Conservation (phyloP, 1,284 basidiomycete species). For the Papiliotrema flavescens region DNA sequence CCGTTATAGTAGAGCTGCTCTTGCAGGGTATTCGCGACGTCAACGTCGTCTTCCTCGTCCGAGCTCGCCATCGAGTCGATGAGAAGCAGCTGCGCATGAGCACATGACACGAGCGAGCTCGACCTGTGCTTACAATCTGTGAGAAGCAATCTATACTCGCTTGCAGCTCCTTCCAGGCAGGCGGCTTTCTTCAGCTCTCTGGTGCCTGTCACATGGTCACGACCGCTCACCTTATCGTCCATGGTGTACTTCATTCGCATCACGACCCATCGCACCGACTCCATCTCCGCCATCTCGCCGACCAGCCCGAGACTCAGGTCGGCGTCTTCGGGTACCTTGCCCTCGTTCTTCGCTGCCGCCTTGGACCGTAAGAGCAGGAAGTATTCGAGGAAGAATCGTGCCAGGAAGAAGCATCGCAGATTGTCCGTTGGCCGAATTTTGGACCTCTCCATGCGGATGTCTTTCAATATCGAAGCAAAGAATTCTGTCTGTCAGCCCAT, state of each 20-base stretch:
- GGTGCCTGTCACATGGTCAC: background rate
- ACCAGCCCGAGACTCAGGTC: conserved; percentile 66
- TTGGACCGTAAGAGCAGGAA: conserved; percentile 59
- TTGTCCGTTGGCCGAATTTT: conserved; percentile 89
- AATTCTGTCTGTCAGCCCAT: conserved; percentile 58
- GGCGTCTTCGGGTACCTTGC: conserved; percentile 33
- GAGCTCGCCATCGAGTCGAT: conserved; percentile 63
- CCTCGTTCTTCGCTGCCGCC: conserved; percentile 25
- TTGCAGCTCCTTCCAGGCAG: conserved; percentile 87
- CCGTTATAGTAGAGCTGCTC: conserved; percentile 90
- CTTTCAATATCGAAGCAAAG: conserved; percentile 75
- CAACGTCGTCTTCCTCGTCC: conserved; percentile 59
- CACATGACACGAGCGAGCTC: background rate
- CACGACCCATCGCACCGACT: conserved; percentile 82
- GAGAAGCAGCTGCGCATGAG: conserved; percentile 59
- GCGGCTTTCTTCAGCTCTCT: conserved; percentile 58
- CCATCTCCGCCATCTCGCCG: conserved; percentile 76
- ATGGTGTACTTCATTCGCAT: conserved; percentile 79
- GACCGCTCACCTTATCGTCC: conserved; percentile 70
- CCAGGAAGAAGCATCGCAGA: conserved; percentile 73
- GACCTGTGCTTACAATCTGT: conserved; percentile 57
- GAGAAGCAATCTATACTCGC: conserved; percentile 90
- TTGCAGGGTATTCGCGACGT: conserved; percentile 74
- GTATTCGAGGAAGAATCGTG: conserved; percentile 85
- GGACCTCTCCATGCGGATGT: conserved; percentile 82